Conservation (phyloP, 306 rosid species). For the Quercus suber region DNA sequence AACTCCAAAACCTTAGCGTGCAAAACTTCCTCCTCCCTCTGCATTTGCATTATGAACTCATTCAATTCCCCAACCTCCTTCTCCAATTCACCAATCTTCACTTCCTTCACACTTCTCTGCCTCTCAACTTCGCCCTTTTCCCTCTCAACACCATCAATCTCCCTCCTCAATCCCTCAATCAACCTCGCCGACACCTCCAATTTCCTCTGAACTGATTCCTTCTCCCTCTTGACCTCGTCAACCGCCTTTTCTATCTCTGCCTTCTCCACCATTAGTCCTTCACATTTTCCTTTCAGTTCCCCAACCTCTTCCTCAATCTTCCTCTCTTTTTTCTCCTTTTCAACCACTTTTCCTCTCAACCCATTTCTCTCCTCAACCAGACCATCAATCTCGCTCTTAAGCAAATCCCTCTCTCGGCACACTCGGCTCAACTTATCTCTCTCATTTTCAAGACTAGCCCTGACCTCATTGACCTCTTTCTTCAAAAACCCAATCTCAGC, state of each 20-base stretch:
- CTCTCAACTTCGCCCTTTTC: slow-evolving; percentile 40
- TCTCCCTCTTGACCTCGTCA: slow-evolving; percentile 29
- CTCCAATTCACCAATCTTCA: slow-evolving; percentile 27
- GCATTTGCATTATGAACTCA: slow-evolving; percentile 16
- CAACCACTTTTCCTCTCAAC: slow-evolving; percentile 35
- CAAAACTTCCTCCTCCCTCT: slow-evolving; percentile 25
- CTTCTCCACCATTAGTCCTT: slow-evolving; percentile 28
- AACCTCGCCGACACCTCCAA: slow-evolving; percentile 21
- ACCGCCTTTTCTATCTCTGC: slow-evolving; percentile 26
- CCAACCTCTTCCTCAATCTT: slow-evolving; percentile 17
- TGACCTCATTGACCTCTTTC: slow-evolving; percentile 22
- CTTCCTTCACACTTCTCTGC: slow-evolving; percentile 18
- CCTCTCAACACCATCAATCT: slow-evolving; percentile 26
- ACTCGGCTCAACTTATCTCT: slow-evolving; percentile 21
- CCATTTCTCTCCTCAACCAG: slow-evolving; percentile 23
- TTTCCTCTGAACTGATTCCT: slow-evolving; percentile 34
- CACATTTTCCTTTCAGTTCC: slow-evolving; percentile 24
- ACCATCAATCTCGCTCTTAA: slow-evolving; percentile 18
- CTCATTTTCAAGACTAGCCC: slow-evolving; percentile 30
- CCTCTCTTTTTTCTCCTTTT: slow-evolving; percentile 32
- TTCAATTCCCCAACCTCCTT: slow-evolving; percentile 33
- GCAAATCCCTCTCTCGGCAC: slow-evolving; percentile 44
- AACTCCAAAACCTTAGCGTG: slow-evolving; percentile 20
- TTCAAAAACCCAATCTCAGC: slow-evolving; percentile 33
- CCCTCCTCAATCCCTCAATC: slow-evolving; percentile 35